Percentiles rank a stretch among this genome's conserved stretches.
These are phyloP conservation scores for Vitis hybrid DNA, from an alignment of 177 flowering plant species.

Conservation along the genomic window DNA sequence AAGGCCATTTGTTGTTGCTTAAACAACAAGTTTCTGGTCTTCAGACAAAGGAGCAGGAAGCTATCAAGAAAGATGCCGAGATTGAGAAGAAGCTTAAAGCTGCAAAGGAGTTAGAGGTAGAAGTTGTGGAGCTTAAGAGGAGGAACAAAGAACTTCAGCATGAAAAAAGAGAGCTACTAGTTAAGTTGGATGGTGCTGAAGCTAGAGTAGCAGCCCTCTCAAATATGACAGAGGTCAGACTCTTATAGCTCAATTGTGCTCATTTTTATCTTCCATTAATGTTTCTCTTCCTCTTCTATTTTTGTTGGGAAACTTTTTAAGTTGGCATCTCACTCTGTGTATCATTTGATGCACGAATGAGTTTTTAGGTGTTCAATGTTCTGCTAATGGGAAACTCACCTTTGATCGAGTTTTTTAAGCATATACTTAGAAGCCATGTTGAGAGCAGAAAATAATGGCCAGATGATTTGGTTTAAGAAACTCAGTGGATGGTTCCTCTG, in stretches of 20 bases:
- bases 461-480: background rate
- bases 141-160: slow-evolving; percentile 88
- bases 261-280: background rate
- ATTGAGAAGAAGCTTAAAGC: slow-evolving; percentile 78
- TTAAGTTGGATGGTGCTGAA: slow-evolving; percentile 83
- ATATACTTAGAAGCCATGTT: background rate
- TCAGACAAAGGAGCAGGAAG: slow-evolving; percentile 82
- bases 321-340: background rate
- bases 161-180: slow-evolving; percentile 80
- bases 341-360: background rate
- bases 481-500: background rate
- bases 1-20: slow-evolving; percentile 82
- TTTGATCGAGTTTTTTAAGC: background rate
- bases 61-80: slow-evolving; percentile 68
- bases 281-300: background rate
- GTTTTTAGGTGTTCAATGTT: background rate
- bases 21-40: slow-evolving; percentile 86
- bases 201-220: slow-evolving; percentile 58
- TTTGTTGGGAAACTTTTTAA: background rate
- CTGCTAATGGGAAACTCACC: background rate
- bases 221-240: slow-evolving; percentile 83
- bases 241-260: background rate
- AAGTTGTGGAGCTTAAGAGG: slow-evolving; percentile 83
- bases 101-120: slow-evolving; percentile 79
- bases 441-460: background rate